These are phyloP conservation scores for Citrus inodora DNA, from an alignment of 345 rosid genomes.

Conservation along the genomic window DNA sequence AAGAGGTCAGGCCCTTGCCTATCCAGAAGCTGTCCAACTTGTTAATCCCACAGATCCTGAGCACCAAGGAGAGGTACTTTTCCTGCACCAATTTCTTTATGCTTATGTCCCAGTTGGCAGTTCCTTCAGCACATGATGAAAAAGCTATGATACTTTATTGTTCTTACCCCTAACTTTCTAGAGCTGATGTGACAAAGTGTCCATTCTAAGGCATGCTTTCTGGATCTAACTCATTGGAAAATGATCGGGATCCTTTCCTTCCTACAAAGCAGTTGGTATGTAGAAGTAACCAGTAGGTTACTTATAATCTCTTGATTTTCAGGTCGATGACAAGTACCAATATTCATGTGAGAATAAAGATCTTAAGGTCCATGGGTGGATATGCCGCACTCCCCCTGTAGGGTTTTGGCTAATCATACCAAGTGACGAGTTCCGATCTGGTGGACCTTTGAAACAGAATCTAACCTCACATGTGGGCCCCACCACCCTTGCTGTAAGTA, in stretches of 20 bases:
- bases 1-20: slow-evolving; percentile 69
- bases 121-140: neutral
- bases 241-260: slow-evolving; percentile 2
- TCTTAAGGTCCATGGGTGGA: slow-evolving; percentile 89
- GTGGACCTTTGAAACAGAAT: slow-evolving; percentile 91
- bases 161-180: neutral
- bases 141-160: neutral
- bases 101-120: neutral
- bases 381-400: slow-evolving; percentile 68
- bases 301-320: slow-evolving; percentile 16
- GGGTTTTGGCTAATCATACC: slow-evolving; percentile 99
- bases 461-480: slow-evolving; percentile 98
- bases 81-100: slow-evolving; percentile 7
- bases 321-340: slow-evolving; percentile 98
- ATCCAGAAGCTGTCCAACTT: slow-evolving; percentile 82
- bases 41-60: slow-evolving; percentile 65
- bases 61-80: slow-evolving; percentile 68
- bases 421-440: slow-evolving; percentile 89
- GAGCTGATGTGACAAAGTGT: neutral
- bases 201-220: slow-evolving; percentile 1
- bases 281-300: neutral
- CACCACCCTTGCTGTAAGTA: slow-evolving; percentile 74
- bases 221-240: neutral
- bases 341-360: slow-evolving; percentile 88
- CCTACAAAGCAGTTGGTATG: neutral